phyloP scores from a whole-genome alignment of 768 basidiomycete species.

The Lyophyllum shimeji region DNA sequence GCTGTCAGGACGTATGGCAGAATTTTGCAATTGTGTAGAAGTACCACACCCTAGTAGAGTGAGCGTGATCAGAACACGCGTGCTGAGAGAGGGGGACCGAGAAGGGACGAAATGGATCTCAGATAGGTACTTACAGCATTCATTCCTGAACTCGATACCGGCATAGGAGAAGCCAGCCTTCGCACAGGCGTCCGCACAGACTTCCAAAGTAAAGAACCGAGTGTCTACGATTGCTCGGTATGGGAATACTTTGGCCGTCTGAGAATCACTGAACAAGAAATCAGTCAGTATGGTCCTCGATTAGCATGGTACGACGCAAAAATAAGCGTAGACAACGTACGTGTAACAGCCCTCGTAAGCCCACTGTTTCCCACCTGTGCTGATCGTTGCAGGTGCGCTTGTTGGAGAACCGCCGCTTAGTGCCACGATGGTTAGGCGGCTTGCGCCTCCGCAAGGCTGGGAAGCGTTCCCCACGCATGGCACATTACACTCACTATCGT shows the following conservation, averaged over 20 bases:
- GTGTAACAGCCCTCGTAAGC: constrained; percentile 11
- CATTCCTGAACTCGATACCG: constrained; percentile 7
- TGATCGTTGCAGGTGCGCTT: constrained; percentile 4
- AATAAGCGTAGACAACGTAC: neutral
- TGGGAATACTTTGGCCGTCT: constrained; percentile 6
- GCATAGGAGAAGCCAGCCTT: constrained; percentile 4
- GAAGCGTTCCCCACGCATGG: constrained; percentile 12
- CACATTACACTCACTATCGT: constrained; percentile 12
- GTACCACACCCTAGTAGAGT: constrained; percentile 13
- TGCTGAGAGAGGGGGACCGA: neutral
- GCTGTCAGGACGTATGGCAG: constrained; percentile 5
- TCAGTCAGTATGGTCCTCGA: neutral
- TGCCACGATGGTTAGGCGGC: constrained; percentile 9
- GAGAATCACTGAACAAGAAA: constrained; percentile 3
- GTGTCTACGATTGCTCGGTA: neutral
- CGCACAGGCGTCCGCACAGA: constrained; percentile 3
- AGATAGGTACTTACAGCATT: constrained; percentile 5
- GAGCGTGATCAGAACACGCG: neutral
- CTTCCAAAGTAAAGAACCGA: constrained; percentile 8
- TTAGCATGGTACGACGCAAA: neutral
- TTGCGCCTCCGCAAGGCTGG: constrained; percentile 7
- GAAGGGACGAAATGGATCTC: neutral
- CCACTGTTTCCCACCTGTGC: neutral
- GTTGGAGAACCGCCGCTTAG: constrained; percentile 4
- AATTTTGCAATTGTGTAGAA: neutral